Percentiles rank a stretch among this genome's conserved stretches.
phyloP scores from a whole-genome alignment of 805 yeast genomes.

The Wickerhamomyces ciferrii region DNA sequence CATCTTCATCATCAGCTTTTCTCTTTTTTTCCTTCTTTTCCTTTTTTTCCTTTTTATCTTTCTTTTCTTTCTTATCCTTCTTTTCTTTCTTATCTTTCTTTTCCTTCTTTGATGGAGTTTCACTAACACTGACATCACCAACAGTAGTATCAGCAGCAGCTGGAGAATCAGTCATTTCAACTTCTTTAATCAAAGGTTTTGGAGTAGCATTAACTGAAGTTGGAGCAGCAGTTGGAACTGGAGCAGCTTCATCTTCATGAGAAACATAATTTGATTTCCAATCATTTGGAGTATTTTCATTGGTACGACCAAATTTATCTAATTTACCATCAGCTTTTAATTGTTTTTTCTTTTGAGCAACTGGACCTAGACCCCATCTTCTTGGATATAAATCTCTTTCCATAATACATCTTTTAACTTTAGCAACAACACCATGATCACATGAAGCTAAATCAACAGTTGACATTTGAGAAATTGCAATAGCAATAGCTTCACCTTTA shows the following conservation, averaged over 20 bases:
- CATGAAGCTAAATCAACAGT: conserved; percentile 94
- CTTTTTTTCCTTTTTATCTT: conserved; percentile 61
- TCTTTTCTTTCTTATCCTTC: conserved; percentile 50
- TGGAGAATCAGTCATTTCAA: conserved; percentile 24
- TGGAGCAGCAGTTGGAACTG: conserved; percentile 30
- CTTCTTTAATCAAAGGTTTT: conserved; percentile 43
- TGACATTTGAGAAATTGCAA: conserved; percentile 98
- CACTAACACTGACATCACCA: conserved; percentile 23
- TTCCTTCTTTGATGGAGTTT: conserved; percentile 23
- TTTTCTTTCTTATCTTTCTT: conserved; percentile 45
- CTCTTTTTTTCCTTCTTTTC: conserved; percentile 50
- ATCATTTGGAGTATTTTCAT: conserved; percentile 87
- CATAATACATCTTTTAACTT: conserved; percentile 98
- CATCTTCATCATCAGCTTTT: conserved; percentile 47
- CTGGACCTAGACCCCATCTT: conserved; percentile 99
- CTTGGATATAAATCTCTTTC: conserved; percentile 99
- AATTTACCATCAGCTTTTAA: conserved; percentile 95
- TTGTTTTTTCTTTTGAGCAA: conserved; percentile 98
- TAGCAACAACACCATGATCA: conserved; percentile 98
- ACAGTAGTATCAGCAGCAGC: conserved; percentile 22
- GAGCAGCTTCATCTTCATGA: conserved; percentile 57
- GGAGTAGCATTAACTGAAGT: conserved; percentile 28
- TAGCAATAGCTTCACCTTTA: conserved; percentile 98
- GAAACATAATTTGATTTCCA: conserved; percentile 87
- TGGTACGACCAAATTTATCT: conserved; percentile 90